These are phyloP conservation scores for Paraphaeosphaeria minitans DNA, from an alignment of 2,329 filamentous ascomycete species.

Conservation along the genomic window DNA sequence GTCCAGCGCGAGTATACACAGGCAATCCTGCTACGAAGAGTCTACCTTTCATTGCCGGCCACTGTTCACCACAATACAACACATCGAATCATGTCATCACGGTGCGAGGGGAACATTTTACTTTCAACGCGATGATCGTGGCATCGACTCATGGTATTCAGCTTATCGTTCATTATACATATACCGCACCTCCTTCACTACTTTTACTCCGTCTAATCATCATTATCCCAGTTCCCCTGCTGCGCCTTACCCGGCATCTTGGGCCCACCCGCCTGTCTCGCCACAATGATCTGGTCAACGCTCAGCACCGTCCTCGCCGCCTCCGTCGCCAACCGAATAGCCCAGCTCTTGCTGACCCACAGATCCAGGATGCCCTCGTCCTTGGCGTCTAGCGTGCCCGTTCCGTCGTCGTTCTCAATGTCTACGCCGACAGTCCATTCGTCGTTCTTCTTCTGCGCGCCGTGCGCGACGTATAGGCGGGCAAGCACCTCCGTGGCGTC, in stretches of 20 bases:
- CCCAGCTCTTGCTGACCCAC: conserved; percentile 91
- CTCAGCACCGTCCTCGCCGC: conserved; percentile 91
- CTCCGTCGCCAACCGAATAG: conserved; percentile 95
- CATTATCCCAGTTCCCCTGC: conserved; percentile 72
- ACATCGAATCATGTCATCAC: too few species aligned
- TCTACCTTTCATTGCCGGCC: too few species aligned
- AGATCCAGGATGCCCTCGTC: conserved; percentile 91
- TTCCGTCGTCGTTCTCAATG: conserved; percentile 83
- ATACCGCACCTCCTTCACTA: background rate
- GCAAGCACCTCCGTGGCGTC: conserved; percentile 97
- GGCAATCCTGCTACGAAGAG: too few species aligned
- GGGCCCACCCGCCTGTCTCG: conserved; percentile 93
- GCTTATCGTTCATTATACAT: conserved; percentile 21
- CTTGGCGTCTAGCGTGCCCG: conserved; percentile 82
- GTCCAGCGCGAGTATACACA: too few species aligned
- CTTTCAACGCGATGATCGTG: conserved; percentile 1
- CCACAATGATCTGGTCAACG: conserved; percentile 98
- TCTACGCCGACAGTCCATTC: conserved; percentile 94
- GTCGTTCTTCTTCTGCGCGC: conserved; percentile 64
- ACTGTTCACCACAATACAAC: too few species aligned
- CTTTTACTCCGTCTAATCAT: conserved; percentile 43
- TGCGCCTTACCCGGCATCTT: conserved; percentile 92
- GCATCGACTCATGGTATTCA: conserved; percentile 17
- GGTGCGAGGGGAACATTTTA: background rate
- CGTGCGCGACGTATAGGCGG: conserved; percentile 89